phyloP scores from a whole-genome alignment of 1,139 yeast genomes.

The Saccharomyces hybrid region DNA sequence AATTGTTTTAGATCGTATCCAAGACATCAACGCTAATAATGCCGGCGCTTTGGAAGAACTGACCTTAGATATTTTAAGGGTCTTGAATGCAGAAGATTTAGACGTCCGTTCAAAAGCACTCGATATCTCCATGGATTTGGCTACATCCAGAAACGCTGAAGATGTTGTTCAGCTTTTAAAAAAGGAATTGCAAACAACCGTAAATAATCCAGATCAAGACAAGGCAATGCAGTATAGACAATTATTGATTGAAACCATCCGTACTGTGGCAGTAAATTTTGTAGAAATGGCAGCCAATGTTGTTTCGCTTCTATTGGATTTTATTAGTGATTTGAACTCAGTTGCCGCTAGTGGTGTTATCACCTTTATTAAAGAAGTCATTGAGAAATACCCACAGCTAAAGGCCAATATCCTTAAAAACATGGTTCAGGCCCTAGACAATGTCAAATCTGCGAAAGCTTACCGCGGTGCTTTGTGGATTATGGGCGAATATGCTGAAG shows the following conservation, averaged over 20 bases:
- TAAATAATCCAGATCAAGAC: slow-evolving; percentile 51
- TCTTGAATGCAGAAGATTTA: slow-evolving; percentile 77
- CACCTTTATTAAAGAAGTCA: slow-evolving; percentile 84
- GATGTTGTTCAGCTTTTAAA: slow-evolving; percentile 87
- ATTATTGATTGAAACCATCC: slow-evolving; percentile 79
- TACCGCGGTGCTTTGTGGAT: slow-evolving; percentile 95
- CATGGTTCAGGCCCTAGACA: slow-evolving; percentile 57
- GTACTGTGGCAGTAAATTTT: slow-evolving; percentile 80
- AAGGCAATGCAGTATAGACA: slow-evolving; percentile 83
- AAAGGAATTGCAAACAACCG: slow-evolving; percentile 78
- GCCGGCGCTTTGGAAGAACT: slow-evolving; percentile 85
- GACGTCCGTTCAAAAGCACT: slow-evolving; percentile 88
- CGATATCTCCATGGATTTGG: slow-evolving; percentile 70
- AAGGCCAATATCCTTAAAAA: slow-evolving; percentile 60
- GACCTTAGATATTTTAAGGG: slow-evolving; percentile 79
- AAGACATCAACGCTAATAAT: slow-evolving; percentile 61
- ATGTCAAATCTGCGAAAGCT: slow-evolving; percentile 79
- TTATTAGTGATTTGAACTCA: slow-evolving; percentile 76
- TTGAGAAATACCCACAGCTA: slow-evolving; percentile 82
- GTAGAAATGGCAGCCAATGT: slow-evolving; percentile 90
- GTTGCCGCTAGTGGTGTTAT: slow-evolving; percentile 87
- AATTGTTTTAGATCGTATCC: slow-evolving; percentile 81
- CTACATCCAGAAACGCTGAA: slow-evolving; percentile 84
- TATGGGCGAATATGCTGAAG: slow-evolving; percentile 81
- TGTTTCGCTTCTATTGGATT: slow-evolving; percentile 79